Base-by-base conservation (phyloP, 768 basidiomycete species). In the Symmetrospora coprosmae region DNA sequence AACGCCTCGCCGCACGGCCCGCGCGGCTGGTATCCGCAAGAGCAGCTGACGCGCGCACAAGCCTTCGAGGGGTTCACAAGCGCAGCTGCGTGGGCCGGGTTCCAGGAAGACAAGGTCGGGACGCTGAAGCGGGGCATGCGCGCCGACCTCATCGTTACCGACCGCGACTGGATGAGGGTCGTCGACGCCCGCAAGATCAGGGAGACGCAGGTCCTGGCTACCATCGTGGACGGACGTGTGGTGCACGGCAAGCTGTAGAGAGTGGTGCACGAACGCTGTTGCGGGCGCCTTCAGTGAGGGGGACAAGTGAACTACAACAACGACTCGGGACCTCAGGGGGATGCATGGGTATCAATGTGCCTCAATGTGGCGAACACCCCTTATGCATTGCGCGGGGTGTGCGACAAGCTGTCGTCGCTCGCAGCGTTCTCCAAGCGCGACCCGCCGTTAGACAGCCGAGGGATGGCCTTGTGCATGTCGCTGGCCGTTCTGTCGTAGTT, bases 71-170 rank as follows among this genome's bases (percentile, higher is more conserved):
- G 91, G 11, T 87, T 91, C 84, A 92, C 90, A 0, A 74, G 85
- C 30, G 87, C 88, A 65, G 82, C 87, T 0, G 90, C 91, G 1
- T 89, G 87, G 66, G 90, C 90, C 0, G 80, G 85, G 0, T 90
- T 91, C 68, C 74, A 81, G 1, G 87, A 89, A 69, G 71, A 79
- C 17, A 74, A 75, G 5, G 73, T 83, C 1, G 91, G 91, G 1
- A 85, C 84, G 0, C 77, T 97, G 33, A 74, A 73, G 1, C 73
- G 78, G 0, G 88, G 89, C 2, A 89, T 88, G 71, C 80, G 81
- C 64, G 90, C 89, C 2, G 91, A 96, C 71, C 88, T 85, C 65
- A 85, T 90, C 38, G 74, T 94, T 2, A 76, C 91, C 50, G 81
- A 88, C 66, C 79, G 78, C 25, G 81, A 94, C 71, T 82, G 92